Evolutionary conservation across 352 stramenopile genomes (phyloP).

Genomic region (Vaucheria bursata): DNA sequence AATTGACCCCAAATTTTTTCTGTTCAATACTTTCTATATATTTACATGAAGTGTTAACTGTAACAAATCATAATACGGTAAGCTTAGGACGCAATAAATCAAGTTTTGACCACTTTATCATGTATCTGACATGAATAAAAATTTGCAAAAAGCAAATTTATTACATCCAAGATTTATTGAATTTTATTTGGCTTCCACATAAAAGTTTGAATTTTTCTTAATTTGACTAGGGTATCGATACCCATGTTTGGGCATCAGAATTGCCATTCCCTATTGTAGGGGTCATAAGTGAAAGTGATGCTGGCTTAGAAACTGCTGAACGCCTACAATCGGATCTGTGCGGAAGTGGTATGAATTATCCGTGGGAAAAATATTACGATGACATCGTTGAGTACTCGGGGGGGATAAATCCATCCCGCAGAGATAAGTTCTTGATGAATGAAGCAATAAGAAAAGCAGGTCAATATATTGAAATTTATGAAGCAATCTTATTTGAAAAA

Average conservation of each 20-base stretch:
- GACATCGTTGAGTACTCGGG: constrained; percentile 20
- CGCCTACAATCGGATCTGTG: constrained; percentile 32
- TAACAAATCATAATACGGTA: neutral
- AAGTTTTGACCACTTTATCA: too few relatives aligned
- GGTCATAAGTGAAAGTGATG: constrained; percentile 37
- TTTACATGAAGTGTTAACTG: neutral
- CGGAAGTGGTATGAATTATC: too few relatives aligned
- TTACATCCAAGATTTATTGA: too few relatives aligned
- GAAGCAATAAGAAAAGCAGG: constrained; percentile 21
- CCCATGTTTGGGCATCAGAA: constrained; percentile 16
- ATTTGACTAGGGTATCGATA: neutral
- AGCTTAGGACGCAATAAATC: too few relatives aligned
- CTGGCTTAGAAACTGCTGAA: constrained; percentile 38
- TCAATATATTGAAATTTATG: too few relatives aligned
- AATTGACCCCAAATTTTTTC: too few relatives aligned
- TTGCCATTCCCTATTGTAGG: constrained; percentile 39
- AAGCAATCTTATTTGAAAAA: too few relatives aligned
- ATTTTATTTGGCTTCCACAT: too few relatives aligned
- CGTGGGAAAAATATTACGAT: too few relatives aligned
- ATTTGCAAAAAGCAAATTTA: too few relatives aligned
- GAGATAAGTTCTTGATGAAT: constrained; percentile 49
- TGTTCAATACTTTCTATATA: neutral
- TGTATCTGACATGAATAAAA: too few relatives aligned
- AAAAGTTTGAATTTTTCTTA: too few relatives aligned
- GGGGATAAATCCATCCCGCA: constrained; percentile 24